A percentile compares a stretch with the other conserved stretches of the same genome.
phyloP scores from a whole-genome alignment of 805 yeast species.

The Maudiozyma serrabonitensis region DNA sequence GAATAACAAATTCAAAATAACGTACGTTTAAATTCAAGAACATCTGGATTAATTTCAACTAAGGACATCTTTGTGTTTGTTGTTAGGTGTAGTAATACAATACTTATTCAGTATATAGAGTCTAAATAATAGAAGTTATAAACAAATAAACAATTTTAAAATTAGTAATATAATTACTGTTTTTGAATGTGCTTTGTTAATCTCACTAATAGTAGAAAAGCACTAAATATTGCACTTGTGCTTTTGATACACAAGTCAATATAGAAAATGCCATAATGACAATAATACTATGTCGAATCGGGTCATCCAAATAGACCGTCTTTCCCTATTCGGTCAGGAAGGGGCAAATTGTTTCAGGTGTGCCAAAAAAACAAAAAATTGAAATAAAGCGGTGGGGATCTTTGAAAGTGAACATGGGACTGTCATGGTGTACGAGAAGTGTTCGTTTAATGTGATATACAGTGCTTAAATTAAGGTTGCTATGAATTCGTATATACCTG shows the following conservation, averaged over 20 bases:
- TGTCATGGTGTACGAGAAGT: no score
- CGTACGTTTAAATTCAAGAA: conserved; percentile 73
- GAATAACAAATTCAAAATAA: conserved; percentile 13
- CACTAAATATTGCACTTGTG: neutral
- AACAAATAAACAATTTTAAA: no score
- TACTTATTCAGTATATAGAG: no score
- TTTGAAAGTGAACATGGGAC: no score
- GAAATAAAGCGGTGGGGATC: no score
- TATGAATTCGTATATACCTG: no score
- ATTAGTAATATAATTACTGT: no score
- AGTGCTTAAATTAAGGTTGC: no score
- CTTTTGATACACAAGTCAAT: neutral
- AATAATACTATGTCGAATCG: no score
- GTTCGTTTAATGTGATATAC: no score
- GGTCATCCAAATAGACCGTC: neutral
- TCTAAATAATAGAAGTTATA: neutral
- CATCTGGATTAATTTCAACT: conserved; percentile 66
- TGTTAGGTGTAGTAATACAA: no score
- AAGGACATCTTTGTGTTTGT: conserved; percentile 12
- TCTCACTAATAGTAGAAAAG: neutral
- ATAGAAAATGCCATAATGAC: neutral
- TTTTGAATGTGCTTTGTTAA: neutral
- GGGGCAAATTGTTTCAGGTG: neutral
- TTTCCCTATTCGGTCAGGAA: neutral
- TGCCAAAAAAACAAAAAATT: no score